Evolutionary conservation across 306 rosid species (phyloP), one percentile per base, ranked within the genome.

Genomic region (Luffa acutangula): DNA sequence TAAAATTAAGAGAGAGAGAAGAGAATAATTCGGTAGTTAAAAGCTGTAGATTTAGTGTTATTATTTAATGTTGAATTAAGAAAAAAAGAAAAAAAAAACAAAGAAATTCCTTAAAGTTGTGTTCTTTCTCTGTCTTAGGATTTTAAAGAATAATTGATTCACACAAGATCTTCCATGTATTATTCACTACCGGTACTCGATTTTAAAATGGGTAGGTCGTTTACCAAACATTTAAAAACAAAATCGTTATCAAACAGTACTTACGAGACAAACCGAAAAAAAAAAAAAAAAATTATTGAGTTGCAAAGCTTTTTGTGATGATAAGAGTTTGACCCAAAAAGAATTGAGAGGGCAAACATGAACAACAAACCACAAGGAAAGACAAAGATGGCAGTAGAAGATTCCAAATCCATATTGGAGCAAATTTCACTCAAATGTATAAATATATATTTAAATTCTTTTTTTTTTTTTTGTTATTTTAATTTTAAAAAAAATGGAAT

Each of bases 111-210:
- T 63, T 37, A 82, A 85, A 64, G 65, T 75, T 80, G 80, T 79
- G 53, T 84, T 79, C 82, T 78, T 48, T 45, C 36, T 41, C 9
- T 42, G 14, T 85, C 80, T 81, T 85, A 80, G 87, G 82, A 85
- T 77, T 78, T 81, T 77, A 78, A 79, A n/a, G 18, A 69, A 69
- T 69, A 69, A 69, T 69, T 69, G 36, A 71, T 71, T 93, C 82
- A 11, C 87, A 84, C 81, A 85, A 89, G 91, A 93, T 93, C 91
- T 89, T 86, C 85, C 81, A 75, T 86, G 88, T 85, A 83, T 86
- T 83, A 86, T 84, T 88, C 73, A 66, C 39, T 39, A 66, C 39
- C 31, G 31, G 1, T 17, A 58, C 20, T 1, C 39, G 18, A 57
- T 9, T 46, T 46, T 9, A 5, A 42, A 42, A 42, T 14, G 59